These are phyloP conservation scores for Pelargonium australe DNA, from an alignment of 441 rosid genomes.

Conservation along the genomic window DNA sequence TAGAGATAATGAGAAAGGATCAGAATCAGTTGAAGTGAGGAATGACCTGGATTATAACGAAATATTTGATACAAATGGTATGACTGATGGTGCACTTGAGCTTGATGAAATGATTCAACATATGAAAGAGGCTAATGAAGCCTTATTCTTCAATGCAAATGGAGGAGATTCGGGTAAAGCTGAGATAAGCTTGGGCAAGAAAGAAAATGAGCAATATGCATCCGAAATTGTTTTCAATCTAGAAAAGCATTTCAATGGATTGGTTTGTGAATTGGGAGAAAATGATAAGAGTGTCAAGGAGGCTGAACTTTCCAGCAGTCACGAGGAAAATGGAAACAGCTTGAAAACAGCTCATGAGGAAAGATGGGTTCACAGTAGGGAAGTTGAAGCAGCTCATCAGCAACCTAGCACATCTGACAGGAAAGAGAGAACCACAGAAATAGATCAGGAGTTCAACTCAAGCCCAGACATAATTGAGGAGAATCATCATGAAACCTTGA, in stretches of 20 bases:
- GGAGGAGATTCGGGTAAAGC: slow-evolving; percentile 27
- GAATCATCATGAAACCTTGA: slow-evolving; percentile 28
- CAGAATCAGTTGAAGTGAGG: slow-evolving; percentile 34
- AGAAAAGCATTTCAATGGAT: slow-evolving; percentile 37
- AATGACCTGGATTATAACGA: slow-evolving; percentile 33
- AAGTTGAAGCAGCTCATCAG: slow-evolving; percentile 15
- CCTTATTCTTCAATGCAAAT: slow-evolving; percentile 20
- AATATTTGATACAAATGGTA: slow-evolving; percentile 31
- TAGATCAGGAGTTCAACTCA: slow-evolving; percentile 27
- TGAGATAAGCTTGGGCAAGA: slow-evolving; percentile 28
- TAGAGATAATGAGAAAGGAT: slow-evolving; percentile 36
- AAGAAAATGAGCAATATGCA: slow-evolving; percentile 27
- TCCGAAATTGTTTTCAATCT: slow-evolving; percentile 23
- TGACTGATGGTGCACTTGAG: slow-evolving; percentile 33
- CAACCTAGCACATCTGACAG: slow-evolving; percentile 20
- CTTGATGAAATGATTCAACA: slow-evolving; percentile 31
- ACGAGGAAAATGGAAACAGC: slow-evolving; percentile 20
- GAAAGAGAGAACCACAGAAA: slow-evolving; percentile 23
- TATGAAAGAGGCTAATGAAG: slow-evolving; percentile 20
- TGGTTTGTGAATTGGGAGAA: slow-evolving; percentile 36
- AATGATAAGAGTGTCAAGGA: slow-evolving; percentile 32
- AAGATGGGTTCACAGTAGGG: slow-evolving; percentile 20
- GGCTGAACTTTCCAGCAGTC: slow-evolving; percentile 21
- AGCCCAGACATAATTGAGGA: slow-evolving; percentile 31
- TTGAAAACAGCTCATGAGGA: slow-evolving; percentile 23